Evolutionary conservation across 2,329 filamentous ascomycete genomes (phyloP), one percentile per base, ranked within the genome.

Genomic region (Pseudogymnoascus sp.): DNA sequence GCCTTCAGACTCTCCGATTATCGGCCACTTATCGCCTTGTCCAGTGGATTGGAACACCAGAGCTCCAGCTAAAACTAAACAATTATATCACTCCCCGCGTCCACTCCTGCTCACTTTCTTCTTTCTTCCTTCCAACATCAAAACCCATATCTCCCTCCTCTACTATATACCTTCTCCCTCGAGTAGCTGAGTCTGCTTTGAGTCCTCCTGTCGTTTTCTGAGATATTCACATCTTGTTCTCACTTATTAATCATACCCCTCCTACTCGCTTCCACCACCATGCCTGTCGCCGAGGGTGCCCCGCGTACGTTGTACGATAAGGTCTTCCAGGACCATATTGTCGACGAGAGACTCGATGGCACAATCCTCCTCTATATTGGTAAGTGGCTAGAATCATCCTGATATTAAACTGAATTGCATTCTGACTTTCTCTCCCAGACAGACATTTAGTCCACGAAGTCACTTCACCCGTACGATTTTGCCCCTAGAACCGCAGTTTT

Each of bases 401-500:
- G 1, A 53, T 21, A 35, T 62, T 61, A 26, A 44, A 40, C 11
- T 17, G 37, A 40, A 40, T 40, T 40, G n/a, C n/a, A 38, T 19
- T 40, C 67, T 72, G 44, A 72, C 64, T 23, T 44, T 59, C 53
- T 26, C 21, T 26, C 64, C 64, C 71, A 93, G 91, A 96, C 79
- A 86, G 95, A 76, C 95, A 99, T 82, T 83, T 99, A 67, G 93
- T 97, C 66, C 95, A 99, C 76, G 95, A 99, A 82, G 95, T 99
- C 75, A 99, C 95, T 71, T 97, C 93, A 71, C 95, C 95, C 67
- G 89, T 92, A 83, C 74, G 88, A 77, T 66, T 26, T 59, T 37
- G 59, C 60, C 21, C 13, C 11, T 9, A 35, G 23, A 23, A 4
- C 17, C 29, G 21, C 17, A 19, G 23, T 38, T 21, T 46, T 35